Conservation (phyloP, 2,329 filamentous ascomycete species). For the Colletotrichum sp. region DNA sequence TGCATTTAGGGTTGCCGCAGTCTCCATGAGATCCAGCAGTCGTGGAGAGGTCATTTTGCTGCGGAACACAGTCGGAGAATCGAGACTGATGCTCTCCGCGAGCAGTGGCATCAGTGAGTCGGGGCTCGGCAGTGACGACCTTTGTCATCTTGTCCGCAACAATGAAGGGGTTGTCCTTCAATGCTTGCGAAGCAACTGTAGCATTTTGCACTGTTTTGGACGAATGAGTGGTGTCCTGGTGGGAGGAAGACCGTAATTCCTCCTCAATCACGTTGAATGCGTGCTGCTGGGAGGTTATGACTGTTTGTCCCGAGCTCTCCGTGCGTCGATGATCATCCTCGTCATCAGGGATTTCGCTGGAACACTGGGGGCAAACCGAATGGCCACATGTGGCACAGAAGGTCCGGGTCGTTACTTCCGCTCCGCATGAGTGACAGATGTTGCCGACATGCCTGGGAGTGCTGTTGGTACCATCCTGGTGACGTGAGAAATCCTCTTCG, state of each 20-base stretch:
- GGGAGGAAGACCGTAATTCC: not conserved
- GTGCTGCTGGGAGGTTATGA: not conserved
- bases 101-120: conserved; percentile 23
- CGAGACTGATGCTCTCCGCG: conserved; percentile 23
- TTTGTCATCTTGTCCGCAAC: conserved; percentile 31
- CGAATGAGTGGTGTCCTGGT: not conserved
- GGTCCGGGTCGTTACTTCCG: conserved; percentile 39
- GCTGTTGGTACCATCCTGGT: conserved; percentile 34
- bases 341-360: conserved; percentile 34
- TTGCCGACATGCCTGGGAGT: conserved; percentile 32
- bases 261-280: not conserved
- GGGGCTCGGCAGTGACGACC: conserved; percentile 24
- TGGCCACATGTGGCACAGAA: conserved; percentile 57
- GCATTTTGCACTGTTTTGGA: conserved; percentile 2
- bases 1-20: conserved; percentile 33
- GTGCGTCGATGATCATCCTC: conserved; percentile 1
- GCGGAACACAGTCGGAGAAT: conserved; percentile 35
- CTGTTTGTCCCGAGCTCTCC: not conserved
- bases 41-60: conserved; percentile 17
- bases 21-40: conserved; percentile 21
- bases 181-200: conserved; percentile 2
- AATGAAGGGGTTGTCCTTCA: conserved; percentile 37
- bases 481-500: conserved; percentile 22
- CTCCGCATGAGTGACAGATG: conserved; percentile 57
- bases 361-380: conserved; percentile 53